Evolutionary conservation across 2,329 filamentous ascomycete genomes (phyloP).

Genomic region (Fusarium secorum): DNA sequence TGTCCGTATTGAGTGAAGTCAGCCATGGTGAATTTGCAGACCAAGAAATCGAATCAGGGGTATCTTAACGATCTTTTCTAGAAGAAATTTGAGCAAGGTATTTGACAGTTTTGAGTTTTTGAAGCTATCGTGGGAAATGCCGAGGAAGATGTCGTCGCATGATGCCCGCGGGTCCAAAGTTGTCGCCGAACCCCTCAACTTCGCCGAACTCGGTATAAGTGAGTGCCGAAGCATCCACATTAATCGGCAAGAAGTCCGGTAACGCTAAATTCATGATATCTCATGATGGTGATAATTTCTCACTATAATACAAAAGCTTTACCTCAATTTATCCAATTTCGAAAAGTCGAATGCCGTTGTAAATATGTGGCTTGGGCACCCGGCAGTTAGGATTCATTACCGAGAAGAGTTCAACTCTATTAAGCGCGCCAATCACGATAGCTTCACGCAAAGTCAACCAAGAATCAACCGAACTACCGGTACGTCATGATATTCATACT

Average conservation of each 20-base stretch:
- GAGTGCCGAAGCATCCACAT: background rate
- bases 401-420: background rate
- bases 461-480: background rate
- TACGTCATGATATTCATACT: constrained; percentile 12
- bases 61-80: rapidly evolving
- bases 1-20: constrained; percentile 50
- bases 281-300: background rate
- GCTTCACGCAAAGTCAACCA: background rate
- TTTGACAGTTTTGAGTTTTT: background rate
- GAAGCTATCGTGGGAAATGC: constrained; percentile 6
- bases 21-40: constrained; percentile 13
- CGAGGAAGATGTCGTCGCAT: background rate
- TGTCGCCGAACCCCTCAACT: constrained; percentile 3
- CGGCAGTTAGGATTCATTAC: rapidly evolving
- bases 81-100: rapidly evolving
- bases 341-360: background rate
- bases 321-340: background rate
- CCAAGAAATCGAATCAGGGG: rapidly evolving
- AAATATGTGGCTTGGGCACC: no score
- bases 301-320: rapidly evolving
- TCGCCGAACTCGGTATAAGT: constrained; percentile 5
- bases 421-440: constrained; percentile 7
- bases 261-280: background rate
- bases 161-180: background rate
- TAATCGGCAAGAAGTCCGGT: background rate